phyloP scores from a whole-genome alignment of 1,139 yeast species.

The Blastobotrys aristatus region DNA sequence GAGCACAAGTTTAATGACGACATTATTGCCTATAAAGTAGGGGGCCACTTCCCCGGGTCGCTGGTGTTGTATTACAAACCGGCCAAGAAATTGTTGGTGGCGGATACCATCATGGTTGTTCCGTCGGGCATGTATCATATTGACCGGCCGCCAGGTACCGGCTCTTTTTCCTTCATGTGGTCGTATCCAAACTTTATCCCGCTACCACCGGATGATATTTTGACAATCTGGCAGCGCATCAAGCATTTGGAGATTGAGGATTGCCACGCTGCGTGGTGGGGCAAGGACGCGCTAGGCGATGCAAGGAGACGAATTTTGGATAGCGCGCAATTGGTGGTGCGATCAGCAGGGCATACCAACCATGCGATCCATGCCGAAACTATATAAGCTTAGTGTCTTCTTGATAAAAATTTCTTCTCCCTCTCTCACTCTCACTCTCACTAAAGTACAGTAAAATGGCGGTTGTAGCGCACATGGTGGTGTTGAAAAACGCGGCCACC shows the following conservation, averaged over 20 bases:
- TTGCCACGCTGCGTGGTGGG: conserved; percentile 23
- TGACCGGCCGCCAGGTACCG: conserved; percentile 14
- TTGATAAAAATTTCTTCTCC: not conserved
- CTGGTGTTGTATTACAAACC: conserved; percentile 18
- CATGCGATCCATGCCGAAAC: conserved; percentile 9
- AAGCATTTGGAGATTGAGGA: conserved; percentile 15
- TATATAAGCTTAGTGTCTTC: no score
- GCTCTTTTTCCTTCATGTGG: conserved; percentile 22
- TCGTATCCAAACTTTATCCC: conserved; percentile 69
- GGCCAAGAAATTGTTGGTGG: conserved; percentile 18
- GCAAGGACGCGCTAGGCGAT: conserved; percentile 16
- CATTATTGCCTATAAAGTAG: conserved; percentile 16
- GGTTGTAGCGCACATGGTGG: conserved; percentile 5
- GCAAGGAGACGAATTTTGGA: conserved; percentile 16
- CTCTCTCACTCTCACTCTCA: not conserved
- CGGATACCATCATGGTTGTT: conserved; percentile 21
- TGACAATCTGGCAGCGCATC: conserved; percentile 19
- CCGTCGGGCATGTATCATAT: conserved; percentile 15
- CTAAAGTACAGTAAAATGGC: conserved; percentile 5
- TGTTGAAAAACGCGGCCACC: conserved; percentile 1
- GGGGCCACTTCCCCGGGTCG: conserved; percentile 25
- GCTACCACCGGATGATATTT: conserved; percentile 90
- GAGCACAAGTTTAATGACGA: conserved; percentile 10
- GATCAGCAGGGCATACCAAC: conserved; percentile 9
- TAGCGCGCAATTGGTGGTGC: conserved; percentile 19